Percentiles rank a stretch among this genome's conserved stretches.
phyloP scores from a whole-genome alignment of 1,284 basidiomycete genomes.

The Ustilago curta region DNA sequence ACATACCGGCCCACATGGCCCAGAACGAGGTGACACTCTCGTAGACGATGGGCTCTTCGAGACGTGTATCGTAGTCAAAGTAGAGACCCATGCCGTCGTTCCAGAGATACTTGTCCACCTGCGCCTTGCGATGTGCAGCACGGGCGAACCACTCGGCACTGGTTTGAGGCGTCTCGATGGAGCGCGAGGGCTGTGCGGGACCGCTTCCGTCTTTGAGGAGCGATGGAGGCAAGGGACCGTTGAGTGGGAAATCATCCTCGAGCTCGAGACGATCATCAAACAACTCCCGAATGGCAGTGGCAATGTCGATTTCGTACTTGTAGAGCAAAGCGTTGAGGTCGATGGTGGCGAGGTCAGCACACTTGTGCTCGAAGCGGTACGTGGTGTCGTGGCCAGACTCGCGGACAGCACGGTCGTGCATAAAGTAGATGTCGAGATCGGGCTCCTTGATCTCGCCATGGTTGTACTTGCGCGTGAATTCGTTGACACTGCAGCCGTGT shows the following conservation, averaged over 20 bases:
- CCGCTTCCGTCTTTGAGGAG: conserved; percentile 43
- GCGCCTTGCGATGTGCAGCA: conserved; percentile 71
- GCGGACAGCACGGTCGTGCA: conserved; percentile 93
- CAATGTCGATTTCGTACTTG: conserved; percentile 74
- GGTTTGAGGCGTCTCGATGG: conserved; percentile 71
- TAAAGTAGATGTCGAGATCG: conserved; percentile 93
- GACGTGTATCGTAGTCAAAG: conserved; percentile 94
- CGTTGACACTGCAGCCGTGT: conserved; percentile 92
- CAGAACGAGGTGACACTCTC: conserved; percentile 96
- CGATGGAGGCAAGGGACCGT: conserved; percentile 53
- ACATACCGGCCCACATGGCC: conserved; percentile 97
- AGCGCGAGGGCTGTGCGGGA: conserved; percentile 73
- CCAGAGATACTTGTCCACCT: conserved; percentile 95
- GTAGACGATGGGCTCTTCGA: conserved; percentile 89
- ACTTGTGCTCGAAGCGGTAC: conserved; percentile 92
- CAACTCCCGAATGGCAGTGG: conserved; percentile 84
- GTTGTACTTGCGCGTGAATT: conserved; percentile 97
- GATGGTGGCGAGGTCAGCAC: conserved; percentile 93
- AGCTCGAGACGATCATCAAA: conserved; percentile 91
- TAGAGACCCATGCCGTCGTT: conserved; percentile 94
- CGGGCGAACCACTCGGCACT: conserved; percentile 66
- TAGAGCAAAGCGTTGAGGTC: conserved; percentile 86
- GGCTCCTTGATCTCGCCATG: conserved; percentile 85
- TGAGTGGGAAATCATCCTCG: conserved; percentile 82
- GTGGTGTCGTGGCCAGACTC: conserved; percentile 90